A percentile compares a stretch with the other conserved stretches of the same genome.
These are phyloP conservation scores for Drosera spatulata DNA, from an alignment of 179 eudicot species.

Conservation along the genomic window DNA sequence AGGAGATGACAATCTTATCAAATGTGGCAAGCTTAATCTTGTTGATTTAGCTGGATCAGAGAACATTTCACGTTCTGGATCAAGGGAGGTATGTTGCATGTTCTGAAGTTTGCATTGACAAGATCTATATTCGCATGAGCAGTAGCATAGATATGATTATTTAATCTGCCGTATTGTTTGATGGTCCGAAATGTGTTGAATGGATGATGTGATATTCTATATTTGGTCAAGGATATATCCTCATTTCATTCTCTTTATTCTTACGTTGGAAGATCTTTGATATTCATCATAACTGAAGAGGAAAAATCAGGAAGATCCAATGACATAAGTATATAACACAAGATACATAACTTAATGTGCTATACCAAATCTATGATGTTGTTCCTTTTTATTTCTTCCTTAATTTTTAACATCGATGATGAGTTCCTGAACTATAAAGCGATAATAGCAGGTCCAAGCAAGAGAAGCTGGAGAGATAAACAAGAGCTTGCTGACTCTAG, in stretches of 20 bases:
- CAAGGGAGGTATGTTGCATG: conserved; percentile 47
- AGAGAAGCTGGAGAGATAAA: conserved; percentile 92
- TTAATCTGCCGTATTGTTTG: no score
- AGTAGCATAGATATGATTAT: not conserved
- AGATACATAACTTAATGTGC: no score
- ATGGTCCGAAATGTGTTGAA: no score
- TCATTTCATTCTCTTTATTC: no score
- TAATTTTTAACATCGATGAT: not conserved
- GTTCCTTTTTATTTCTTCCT: no score
- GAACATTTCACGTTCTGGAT: conserved; percentile 74
- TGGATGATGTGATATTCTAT: no score
- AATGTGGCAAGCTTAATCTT: conserved; percentile 88
- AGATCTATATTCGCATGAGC: not conserved
- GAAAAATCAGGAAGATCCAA: no score
- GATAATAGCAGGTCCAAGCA: conserved; percentile 46
- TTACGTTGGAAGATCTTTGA: no score
- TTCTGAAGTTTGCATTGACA: not conserved
- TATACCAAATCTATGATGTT: no score
- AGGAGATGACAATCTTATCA: conserved; percentile 75
- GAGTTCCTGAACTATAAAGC: not conserved
- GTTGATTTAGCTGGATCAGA: conserved; percentile 94
- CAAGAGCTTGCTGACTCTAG: conserved; percentile 81
- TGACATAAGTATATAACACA: no score
- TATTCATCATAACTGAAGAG: no score
- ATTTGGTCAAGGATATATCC: no score